These are phyloP conservation scores for Mortierella claussenii DNA, from an alignment of 192 early-diverging fungal genomes.

Conservation along the genomic window DNA sequence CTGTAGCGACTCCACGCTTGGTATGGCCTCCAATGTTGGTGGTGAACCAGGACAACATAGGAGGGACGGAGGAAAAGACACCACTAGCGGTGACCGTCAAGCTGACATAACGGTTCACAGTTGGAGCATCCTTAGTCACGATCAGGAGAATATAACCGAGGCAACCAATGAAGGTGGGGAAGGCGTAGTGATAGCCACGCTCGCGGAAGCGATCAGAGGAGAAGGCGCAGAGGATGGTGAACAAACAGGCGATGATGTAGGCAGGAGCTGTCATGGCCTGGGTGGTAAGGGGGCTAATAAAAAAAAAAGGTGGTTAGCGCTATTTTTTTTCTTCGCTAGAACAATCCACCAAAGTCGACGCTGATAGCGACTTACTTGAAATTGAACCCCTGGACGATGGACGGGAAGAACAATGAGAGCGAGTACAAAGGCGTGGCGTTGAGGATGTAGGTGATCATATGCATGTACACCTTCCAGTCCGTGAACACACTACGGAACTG, in stretches of 20 bases:
- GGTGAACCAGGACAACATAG: slow-evolving; percentile 72
- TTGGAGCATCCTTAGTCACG: slow-evolving; percentile 30
- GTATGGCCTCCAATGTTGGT: slow-evolving; percentile 77
- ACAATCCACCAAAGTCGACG: slow-evolving; percentile 1
- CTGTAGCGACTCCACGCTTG: slow-evolving; percentile 76
- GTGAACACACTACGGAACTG: slow-evolving; percentile 60
- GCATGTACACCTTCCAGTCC: slow-evolving; percentile 64
- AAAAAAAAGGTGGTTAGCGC: neutral
- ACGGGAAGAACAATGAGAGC: slow-evolving; percentile 75
- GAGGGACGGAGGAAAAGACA: slow-evolving; percentile 65
- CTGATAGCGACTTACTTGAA: slow-evolving; percentile 44
- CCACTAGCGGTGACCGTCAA: slow-evolving; percentile 54
- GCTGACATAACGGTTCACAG: slow-evolving; percentile 54
- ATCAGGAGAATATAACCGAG: slow-evolving; percentile 62
- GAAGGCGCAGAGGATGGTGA: slow-evolving; percentile 36
- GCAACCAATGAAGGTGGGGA: slow-evolving; percentile 53
- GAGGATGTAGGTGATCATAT: slow-evolving; percentile 71
- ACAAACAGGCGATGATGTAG: slow-evolving; percentile 58
- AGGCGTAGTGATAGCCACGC: slow-evolving; percentile 57
- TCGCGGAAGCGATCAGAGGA: slow-evolving; percentile 45
- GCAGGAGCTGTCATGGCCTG: slow-evolving; percentile 64
- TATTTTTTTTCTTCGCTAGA: slow-evolving; percentile 2
- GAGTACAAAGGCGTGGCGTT: slow-evolving; percentile 71
- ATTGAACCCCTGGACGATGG: slow-evolving; percentile 75
- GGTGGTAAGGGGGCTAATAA: slow-evolving; percentile 42